Base-by-base conservation (phyloP, 208 protist genomes). In the Crithidia expoeki region DNA sequence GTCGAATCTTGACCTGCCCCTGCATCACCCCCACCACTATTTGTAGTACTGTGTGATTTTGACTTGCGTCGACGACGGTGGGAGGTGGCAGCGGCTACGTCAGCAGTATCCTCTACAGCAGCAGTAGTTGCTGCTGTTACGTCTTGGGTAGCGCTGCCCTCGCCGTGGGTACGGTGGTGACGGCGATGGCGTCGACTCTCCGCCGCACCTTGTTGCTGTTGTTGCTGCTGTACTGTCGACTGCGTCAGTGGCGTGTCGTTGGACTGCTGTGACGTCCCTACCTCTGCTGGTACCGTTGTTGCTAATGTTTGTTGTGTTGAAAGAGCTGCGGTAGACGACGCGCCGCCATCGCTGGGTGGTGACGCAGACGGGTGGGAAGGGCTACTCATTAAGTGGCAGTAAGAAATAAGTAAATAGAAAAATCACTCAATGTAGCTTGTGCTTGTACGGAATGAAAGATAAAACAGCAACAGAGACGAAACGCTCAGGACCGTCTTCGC, bases 61-160 rank as follows among this genome's bases (percentile, higher is more conserved):
- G 56, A 66, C 42, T 32, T 69, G 47, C 57, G 63, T 4, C 28
- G 55, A 19, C 59, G 72, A 23, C 25, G 14, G 57, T 53, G 64
- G n/a, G 61, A 44, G 11, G 59, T 44, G 11, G 36, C 19, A 6
- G 68, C 9, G 7, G n/a, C 42, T 1, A 27, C 50, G 17, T 23
- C 49, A 0, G 27, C 27, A 33, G 44, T 27, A 47, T 32, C 51
- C 2, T 23, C n/a, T 2, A 14, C 28, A 14, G 23, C 12, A 3
- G 42, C 42, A 47, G 42, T n/a, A 4, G 9, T 4, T 5, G 42
- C 4, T 34, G n/a, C 2, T 44, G 55, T 38, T 16, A 23, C 23
- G 30, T 63, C 58, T 1, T 28, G 58, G 3, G 30, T 38, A 0
- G 59, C 44, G 44, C 42, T 55, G 59, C 46, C 21, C 47, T 52